phyloP scores from a whole-genome alignment of 2,329 filamentous ascomycete species.

The Fusarium circinatum region DNA sequence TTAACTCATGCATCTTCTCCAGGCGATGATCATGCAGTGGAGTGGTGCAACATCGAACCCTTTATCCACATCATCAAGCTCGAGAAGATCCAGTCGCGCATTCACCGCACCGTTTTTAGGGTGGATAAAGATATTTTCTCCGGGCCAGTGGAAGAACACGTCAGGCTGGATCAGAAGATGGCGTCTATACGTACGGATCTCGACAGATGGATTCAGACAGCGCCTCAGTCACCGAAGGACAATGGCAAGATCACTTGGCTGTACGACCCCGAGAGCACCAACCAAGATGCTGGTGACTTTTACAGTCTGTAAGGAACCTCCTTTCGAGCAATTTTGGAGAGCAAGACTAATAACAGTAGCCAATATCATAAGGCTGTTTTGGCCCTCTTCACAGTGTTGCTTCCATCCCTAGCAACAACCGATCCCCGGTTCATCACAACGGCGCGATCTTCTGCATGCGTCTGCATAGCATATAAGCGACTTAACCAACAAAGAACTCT shows the following conservation, averaged over 20 bases:
- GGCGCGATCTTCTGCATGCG: not conserved
- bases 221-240: not conserved
- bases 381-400: not conserved
- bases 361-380: not conserved
- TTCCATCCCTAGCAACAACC: not conserved
- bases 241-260: not conserved
- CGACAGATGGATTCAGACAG: not conserved
- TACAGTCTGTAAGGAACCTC: not conserved
- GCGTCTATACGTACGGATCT: not conserved
- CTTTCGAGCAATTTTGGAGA: no score
- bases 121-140: not conserved
- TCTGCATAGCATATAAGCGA: not conserved
- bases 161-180: not conserved
- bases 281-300: not conserved
- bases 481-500: not conserved
- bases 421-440: not conserved
- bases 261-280: not conserved
- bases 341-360: not conserved
- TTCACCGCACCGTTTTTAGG: not conserved
- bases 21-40: not conserved
- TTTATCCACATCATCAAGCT: not conserved
- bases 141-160: not conserved
- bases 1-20: not conserved
- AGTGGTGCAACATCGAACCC: not conserved
- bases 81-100: not conserved